Evolutionary conservation across 306 rosid genomes (phyloP).

Genomic region (Casuarina cunninghamiana): DNA sequence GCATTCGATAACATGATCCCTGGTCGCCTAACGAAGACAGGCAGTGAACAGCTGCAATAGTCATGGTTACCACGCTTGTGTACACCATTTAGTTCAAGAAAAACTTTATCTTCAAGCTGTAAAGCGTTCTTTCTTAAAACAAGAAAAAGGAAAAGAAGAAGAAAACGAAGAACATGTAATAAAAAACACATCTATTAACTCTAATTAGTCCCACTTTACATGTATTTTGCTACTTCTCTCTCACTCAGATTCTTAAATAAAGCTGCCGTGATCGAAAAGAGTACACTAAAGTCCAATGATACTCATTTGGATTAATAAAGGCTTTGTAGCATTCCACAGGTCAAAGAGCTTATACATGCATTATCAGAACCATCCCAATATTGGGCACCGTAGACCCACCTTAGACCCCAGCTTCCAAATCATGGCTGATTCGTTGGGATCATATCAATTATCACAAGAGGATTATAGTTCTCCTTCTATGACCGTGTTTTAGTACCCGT

Average conservation of each 20-base stretch:
- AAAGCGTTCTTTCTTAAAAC: no score
- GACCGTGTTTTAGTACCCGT: constrained; percentile 49
- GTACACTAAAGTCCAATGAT: constrained; percentile 53
- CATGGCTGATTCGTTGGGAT: constrained; percentile 62
- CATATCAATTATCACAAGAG: constrained; percentile 48
- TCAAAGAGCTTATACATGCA: constrained; percentile 61
- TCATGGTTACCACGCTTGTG: no score
- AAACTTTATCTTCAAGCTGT: no score
- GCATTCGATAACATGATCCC: no score
- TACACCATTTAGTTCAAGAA: no score
- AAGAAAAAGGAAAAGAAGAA: no score
- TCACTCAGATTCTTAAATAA: constrained; percentile 46
- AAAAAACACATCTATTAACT: not conserved
- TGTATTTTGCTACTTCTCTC: not conserved
- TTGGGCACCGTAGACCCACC: constrained; percentile 63
- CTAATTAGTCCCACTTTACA: not conserved
- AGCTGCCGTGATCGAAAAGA: constrained; percentile 50
- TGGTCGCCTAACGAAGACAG: no score
- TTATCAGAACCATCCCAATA: constrained; percentile 47
- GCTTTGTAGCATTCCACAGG: constrained; percentile 57
- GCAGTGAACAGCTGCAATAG: no score
- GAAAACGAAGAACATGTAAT: no score
- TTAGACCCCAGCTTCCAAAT: constrained; percentile 62
- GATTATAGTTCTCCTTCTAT: constrained; percentile 54
- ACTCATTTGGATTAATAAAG: constrained; percentile 45